These are phyloP conservation scores for Fusarium nelsonii DNA, from an alignment of 2,329 filamentous ascomycete species.

Conservation along the genomic window DNA sequence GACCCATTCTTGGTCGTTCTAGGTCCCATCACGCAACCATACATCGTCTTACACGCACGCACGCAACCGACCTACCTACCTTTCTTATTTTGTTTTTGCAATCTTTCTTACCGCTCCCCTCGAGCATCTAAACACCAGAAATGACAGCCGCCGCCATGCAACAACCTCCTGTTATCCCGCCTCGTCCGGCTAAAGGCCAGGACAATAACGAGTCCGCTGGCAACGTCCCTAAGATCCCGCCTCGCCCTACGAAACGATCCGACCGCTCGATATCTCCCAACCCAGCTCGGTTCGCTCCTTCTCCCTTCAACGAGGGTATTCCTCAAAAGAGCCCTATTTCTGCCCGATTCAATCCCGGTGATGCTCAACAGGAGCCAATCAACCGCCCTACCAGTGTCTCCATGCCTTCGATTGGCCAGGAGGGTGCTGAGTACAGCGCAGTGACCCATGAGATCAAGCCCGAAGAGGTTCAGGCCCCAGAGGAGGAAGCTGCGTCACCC, in stretches of 20 bases:
- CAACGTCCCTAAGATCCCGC: constrained; percentile 75
- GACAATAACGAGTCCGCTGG: constrained; percentile 58
- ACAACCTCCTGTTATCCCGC: constrained; percentile 66
- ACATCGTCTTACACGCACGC: constrained; percentile 36
- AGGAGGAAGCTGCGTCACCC: constrained; percentile 60
- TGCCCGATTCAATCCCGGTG: constrained; percentile 53
- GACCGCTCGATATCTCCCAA: constrained; percentile 83
- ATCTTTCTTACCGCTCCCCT: constrained; percentile 29
- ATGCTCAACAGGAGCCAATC: constrained; percentile 57
- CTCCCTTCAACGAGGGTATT: constrained; percentile 83
- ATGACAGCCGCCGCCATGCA: constrained; percentile 67
- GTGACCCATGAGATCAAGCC: constrained; percentile 59
- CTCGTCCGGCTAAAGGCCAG: constrained; percentile 65
- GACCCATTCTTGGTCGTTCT: constrained; percentile 38
- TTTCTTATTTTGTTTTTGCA: constrained; percentile 29
- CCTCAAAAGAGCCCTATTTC: constrained; percentile 59
- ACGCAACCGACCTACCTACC: constrained; percentile 2
- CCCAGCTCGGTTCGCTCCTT: constrained; percentile 83
- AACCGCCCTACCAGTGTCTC: constrained; percentile 80
- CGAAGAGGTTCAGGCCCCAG: constrained; percentile 58
- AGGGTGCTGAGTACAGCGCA: constrained; percentile 87
- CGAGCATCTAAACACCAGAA: constrained; percentile 38
- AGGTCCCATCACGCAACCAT: constrained; percentile 31
- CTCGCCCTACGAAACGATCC: constrained; percentile 78
- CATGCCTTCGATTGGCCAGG: constrained; percentile 87